phyloP scores from a whole-genome alignment of 108 stramenopile species.

The Nannochloropsis oceanica region DNA sequence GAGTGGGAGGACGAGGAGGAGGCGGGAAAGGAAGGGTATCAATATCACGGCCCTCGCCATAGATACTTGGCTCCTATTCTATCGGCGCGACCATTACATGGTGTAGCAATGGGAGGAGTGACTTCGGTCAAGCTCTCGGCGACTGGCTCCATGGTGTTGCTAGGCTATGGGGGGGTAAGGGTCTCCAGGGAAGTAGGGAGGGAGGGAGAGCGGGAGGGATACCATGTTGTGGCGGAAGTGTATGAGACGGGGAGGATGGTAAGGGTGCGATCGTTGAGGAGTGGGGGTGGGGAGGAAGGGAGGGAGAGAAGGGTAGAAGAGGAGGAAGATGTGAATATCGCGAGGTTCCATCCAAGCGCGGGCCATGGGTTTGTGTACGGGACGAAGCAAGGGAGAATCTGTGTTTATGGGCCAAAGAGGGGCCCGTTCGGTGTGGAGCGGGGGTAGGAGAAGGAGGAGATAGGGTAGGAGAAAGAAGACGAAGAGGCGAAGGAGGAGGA shows the following conservation, averaged over 20 bases:
- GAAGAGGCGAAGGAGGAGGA: neutral
- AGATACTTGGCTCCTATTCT: neutral
- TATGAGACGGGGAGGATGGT: constrained; percentile 45
- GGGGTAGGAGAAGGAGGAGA: neutral
- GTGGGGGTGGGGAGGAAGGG: too few species aligned
- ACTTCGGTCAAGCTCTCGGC: constrained; percentile 86
- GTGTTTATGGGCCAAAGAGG: neutral
- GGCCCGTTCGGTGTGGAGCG: neutral
- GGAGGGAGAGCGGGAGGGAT: constrained; percentile 26
- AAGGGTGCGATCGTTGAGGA: constrained; percentile 35
- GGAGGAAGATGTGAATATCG: constrained; percentile 91
- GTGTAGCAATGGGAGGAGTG: constrained; percentile 25
- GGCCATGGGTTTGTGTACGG: constrained; percentile 92
- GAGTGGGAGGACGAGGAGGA: neutral
- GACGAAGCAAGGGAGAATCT: constrained; percentile 70
- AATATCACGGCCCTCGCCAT: neutral
- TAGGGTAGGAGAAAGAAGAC: too few species aligned
- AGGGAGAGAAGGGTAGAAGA: too few species aligned
- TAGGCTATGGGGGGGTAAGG: constrained; percentile 64
- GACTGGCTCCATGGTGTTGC: constrained; percentile 67
- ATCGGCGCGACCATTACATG: neutral
- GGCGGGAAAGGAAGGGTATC: neutral
- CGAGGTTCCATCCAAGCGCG: constrained; percentile 82
- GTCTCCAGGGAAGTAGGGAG: constrained; percentile 41
- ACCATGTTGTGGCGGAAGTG: constrained; percentile 60